Percentiles rank a stretch among this genome's conserved stretches.
Conservation (phyloP, 208 protist species). For the Kentomonas sorsogonicus region DNA sequence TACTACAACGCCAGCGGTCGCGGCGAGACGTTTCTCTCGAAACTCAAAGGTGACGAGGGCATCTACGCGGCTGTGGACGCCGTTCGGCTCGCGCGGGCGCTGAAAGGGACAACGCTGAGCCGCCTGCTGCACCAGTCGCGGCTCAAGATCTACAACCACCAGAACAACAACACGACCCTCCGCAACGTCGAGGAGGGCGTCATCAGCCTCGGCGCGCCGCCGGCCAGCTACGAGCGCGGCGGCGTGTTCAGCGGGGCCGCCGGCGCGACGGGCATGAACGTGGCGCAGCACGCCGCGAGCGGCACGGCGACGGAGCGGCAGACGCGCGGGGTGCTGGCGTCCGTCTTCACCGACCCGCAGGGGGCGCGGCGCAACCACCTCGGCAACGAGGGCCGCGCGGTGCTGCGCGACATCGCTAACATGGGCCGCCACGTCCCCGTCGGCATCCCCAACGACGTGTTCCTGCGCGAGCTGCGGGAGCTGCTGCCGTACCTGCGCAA, state of each 20-base stretch:
- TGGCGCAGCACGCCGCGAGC: slow-evolving; percentile 1
- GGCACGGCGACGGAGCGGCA: not conserved
- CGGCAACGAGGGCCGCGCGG: slow-evolving; percentile 8
- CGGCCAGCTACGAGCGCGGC: too few relatives aligned
- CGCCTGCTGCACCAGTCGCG: slow-evolving; percentile 22
- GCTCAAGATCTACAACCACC: not conserved
- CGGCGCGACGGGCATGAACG: not conserved
- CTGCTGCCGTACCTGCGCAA: slow-evolving; percentile 38
- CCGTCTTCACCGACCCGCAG: not conserved
- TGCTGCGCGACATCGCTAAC: too few relatives aligned
- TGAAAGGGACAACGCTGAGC: slow-evolving; percentile 63
- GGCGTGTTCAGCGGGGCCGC: not conserved
- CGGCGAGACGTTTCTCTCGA: slow-evolving; percentile 34
- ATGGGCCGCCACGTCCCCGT: slow-evolving; percentile 28
- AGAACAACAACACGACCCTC: not conserved
- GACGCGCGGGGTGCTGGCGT: not conserved
- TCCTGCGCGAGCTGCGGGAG: slow-evolving; percentile 22
- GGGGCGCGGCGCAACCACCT: not conserved
- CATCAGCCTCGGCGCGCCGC: not conserved
- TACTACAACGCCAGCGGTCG: slow-evolving; percentile 7
- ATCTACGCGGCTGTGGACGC: slow-evolving; percentile 73
- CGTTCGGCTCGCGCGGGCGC: slow-evolving; percentile 42
- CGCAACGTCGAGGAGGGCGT: not conserved
- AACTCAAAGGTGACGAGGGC: slow-evolving; percentile 67
- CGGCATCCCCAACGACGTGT: slow-evolving; percentile 40